Conservation (phyloP, 768 basidiomycete species). For the Termitomyces sp. region DNA sequence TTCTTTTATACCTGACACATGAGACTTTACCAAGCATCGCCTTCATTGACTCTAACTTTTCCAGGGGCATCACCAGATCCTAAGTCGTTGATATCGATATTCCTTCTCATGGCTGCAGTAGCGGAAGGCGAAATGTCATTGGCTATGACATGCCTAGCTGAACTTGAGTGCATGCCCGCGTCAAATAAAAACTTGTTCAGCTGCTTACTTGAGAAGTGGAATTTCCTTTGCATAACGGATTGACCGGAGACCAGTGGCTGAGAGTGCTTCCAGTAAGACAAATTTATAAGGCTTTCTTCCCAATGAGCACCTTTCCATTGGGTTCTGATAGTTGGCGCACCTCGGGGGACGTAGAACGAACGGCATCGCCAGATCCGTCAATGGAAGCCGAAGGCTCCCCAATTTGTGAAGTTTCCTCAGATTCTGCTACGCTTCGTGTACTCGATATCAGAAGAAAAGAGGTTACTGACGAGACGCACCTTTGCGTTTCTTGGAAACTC, state of each 20-base stretch:
- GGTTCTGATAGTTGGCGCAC: neutral
- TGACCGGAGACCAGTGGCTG: slow-evolving; percentile 91
- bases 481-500: slow-evolving; percentile 37
- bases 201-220: slow-evolving; percentile 73
- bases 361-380: neutral
- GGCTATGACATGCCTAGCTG: slow-evolving; percentile 78
- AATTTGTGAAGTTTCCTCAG: neutral
- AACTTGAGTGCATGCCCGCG: neutral
- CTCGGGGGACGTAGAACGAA: slow-evolving; percentile 9
- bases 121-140: slow-evolving; percentile 89
- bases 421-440: slow-evolving; percentile 7
- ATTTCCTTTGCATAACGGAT: slow-evolving; percentile 99
- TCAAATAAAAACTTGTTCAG: neutral
- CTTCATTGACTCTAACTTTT: slow-evolving; percentile 81
- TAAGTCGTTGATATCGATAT: slow-evolving; percentile 79
- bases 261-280: slow-evolving; percentile 86
- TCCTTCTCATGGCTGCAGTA: slow-evolving; percentile 78
- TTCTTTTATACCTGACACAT: neutral
- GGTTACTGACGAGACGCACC: slow-evolving; percentile 26
- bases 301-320: neutral
- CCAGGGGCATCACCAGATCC: no score
- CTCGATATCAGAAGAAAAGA: neutral
- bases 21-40: slow-evolving; percentile 83
- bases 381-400: slow-evolving; percentile 1
- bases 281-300: slow-evolving; percentile 48